A percentile compares a stretch with the other conserved stretches of the same genome.
Evolutionary conservation across 139 green algal species (phyloP).

Genomic region (Chlamydomonas sphaeroides): DNA sequence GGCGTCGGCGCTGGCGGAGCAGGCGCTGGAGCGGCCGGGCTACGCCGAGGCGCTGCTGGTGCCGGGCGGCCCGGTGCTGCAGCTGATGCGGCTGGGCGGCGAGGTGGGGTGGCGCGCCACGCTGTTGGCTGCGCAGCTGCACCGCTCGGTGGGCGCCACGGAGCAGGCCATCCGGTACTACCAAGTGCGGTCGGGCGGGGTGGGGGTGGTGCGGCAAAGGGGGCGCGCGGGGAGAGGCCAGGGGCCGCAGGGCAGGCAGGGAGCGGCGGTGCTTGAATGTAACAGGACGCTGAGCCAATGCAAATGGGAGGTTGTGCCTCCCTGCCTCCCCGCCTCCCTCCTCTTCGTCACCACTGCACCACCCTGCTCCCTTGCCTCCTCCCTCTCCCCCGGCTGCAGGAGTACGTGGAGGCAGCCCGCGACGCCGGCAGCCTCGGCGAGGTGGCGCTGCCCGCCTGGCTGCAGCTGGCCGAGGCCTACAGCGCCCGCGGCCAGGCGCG

Average conservation of each 20-base stretch:
- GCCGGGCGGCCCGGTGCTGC: background rate
- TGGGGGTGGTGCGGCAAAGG: background rate
- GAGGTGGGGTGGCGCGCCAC: background rate
- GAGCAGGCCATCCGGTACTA: constrained; percentile 37
- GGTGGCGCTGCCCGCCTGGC: constrained; percentile 21
- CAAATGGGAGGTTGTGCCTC: too few species aligned
- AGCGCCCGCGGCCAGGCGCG: background rate
- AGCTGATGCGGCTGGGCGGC: background rate
- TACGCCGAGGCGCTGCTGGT: constrained; percentile 4
- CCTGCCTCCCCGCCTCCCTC: background rate
- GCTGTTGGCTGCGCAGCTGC: constrained; percentile 28
- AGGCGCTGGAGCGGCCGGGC: background rate
- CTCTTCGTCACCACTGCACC: background rate
- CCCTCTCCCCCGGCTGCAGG: background rate
- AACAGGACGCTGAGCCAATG: too few species aligned
- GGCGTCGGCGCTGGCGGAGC: constrained; percentile 15
- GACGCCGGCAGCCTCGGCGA: background rate
- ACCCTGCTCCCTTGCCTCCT: background rate
- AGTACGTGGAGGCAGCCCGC: constrained; percentile 16
- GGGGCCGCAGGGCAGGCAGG: too few species aligned
- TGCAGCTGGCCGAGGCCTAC: constrained; percentile 32
- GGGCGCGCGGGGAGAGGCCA: too few species aligned
- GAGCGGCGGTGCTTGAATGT: too few species aligned
- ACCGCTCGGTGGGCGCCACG: background rate
- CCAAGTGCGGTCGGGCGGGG: background rate